phyloP scores from a whole-genome alignment of 306 rosid genomes.

The Canavalia gladiata region DNA sequence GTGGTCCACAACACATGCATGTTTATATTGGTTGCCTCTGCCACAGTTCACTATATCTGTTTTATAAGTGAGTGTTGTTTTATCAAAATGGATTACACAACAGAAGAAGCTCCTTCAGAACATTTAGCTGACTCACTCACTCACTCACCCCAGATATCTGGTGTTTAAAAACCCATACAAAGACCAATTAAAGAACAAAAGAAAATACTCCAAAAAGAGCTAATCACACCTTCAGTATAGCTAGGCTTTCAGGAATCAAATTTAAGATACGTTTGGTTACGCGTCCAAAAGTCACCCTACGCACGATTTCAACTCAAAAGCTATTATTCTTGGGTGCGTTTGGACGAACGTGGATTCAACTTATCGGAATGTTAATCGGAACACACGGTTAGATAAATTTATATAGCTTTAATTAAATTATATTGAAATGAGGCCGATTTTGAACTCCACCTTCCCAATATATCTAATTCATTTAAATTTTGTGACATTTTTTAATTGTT shows the following conservation, averaged over 20 bases:
- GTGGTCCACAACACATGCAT: constrained; percentile 31
- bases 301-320: no score
- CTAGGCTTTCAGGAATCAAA: neutral
- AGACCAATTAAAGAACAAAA: neutral
- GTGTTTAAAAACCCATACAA: neutral
- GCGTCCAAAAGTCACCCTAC: no score
- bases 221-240: neutral
- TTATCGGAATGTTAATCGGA: no score
- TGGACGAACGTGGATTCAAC: no score
- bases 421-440: no score
- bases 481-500: no score
- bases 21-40: constrained; percentile 35
- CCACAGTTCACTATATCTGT: constrained; percentile 32
- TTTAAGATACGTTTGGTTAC: no score
- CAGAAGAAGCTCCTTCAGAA: neutral
- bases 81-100: neutral
- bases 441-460: no score
- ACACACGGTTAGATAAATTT: neutral
- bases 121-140: neutral
- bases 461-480: no score
- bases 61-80: constrained; percentile 20
- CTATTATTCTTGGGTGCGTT: no score
- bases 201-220: neutral
- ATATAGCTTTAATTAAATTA: neutral
- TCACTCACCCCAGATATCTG: neutral